Evolutionary conservation across 495 filamentous ascomycete genomes (phyloP).

Genomic region (Glarea lozoyensis): DNA sequence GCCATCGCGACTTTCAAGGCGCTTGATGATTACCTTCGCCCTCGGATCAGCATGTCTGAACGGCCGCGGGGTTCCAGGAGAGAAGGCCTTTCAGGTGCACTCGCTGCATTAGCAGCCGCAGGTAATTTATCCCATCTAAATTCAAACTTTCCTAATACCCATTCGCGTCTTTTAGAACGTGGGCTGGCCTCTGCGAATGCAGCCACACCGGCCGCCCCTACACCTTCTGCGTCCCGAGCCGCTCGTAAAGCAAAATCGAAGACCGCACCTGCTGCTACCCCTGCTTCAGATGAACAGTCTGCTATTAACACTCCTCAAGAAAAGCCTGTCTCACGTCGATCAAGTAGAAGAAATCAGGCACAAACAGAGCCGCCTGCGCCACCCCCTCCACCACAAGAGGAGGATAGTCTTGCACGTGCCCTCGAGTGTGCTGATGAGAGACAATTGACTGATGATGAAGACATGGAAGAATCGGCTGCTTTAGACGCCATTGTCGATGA

Average conservation of each 20-base stretch:
- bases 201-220: conserved; percentile 18
- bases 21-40: conserved; percentile 90
- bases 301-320: conserved; percentile 29
- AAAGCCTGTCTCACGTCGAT: conserved; percentile 42
- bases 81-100: conserved; percentile 55
- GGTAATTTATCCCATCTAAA: conserved; percentile 26
- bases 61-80: conserved; percentile 62
- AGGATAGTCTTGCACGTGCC: conserved; percentile 49
- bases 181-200: conserved; percentile 21
- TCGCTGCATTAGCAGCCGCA: conserved; percentile 76
- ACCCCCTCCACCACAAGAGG: conserved; percentile 43
- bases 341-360: conserved; percentile 42
- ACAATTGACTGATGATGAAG: conserved; percentile 69
- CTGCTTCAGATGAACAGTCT: conserved; percentile 11
- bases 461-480: conserved; percentile 57
- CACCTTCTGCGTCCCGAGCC: conserved; percentile 20
- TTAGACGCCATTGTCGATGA: conserved; percentile 86
- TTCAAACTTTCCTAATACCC: conserved; percentile 24
- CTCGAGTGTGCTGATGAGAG: conserved; percentile 94
- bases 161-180: conserved; percentile 35
- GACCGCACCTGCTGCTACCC: conserved; percentile 26
- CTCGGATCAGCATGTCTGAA: conserved; percentile 77
- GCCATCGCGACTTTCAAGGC: conserved; percentile 98
- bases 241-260: conserved; percentile 40
- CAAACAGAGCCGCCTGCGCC: conserved; percentile 36